Percentiles rank a stretch among this genome's conserved stretches.
phyloP scores from a whole-genome alignment of 2,329 filamentous ascomycete genomes.

The Sporothrix variecibatus region DNA sequence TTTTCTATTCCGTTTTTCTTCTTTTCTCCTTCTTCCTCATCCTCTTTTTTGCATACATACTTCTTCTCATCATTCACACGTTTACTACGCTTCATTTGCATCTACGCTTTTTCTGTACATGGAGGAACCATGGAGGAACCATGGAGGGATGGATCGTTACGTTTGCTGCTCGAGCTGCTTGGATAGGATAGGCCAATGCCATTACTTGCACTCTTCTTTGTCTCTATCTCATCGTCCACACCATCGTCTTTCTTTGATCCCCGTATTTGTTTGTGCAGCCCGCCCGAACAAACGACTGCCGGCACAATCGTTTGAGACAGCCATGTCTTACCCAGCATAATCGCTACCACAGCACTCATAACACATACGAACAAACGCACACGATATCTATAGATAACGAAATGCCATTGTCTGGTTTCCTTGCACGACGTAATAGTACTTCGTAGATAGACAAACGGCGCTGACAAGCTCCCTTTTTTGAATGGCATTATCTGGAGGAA shows the following conservation, averaged over 20 bases:
- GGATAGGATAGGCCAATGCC: slow-evolving; percentile 16
- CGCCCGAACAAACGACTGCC: background rate
- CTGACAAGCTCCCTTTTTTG: background rate
- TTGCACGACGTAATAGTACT: background rate
- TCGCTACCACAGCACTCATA: background rate
- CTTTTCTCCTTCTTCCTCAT: background rate
- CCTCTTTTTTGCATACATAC: background rate
- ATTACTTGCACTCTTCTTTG: background rate
- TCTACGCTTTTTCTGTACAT: background rate
- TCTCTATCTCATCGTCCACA: background rate
- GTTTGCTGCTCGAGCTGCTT: slow-evolving; percentile 3
- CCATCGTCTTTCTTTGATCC: background rate
- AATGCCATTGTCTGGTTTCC: background rate
- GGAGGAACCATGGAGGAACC: background rate
- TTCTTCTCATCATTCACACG: background rate
- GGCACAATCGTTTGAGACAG: slow-evolving; percentile 10
- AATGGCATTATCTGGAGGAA: background rate
- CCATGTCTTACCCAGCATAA: slow-evolving; percentile 11
- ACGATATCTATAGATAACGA: background rate
- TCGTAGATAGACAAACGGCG: background rate
- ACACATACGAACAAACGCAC: background rate
- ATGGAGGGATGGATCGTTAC: background rate
- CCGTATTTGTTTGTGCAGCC: background rate
- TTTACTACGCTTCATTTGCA: background rate
- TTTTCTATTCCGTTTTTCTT: background rate